These are phyloP conservation scores for Colletotrichum sojae DNA, from an alignment of 2,329 filamentous ascomycete genomes.

Conservation along the genomic window DNA sequence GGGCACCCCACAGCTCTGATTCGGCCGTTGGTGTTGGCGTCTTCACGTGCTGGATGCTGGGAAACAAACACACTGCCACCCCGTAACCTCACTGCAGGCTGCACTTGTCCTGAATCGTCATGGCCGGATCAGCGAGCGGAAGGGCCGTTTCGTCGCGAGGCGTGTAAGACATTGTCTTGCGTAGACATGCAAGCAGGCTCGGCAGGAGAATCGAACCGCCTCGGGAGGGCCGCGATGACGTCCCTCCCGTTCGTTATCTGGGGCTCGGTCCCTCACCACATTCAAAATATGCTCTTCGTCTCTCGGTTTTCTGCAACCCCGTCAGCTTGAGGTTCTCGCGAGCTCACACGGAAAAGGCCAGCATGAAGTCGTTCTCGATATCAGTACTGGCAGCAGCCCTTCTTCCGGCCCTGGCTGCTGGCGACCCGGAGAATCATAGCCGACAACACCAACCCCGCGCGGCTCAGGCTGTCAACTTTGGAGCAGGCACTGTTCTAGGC, in stretches of 20 bases:
- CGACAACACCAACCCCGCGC: conserved; percentile 1
- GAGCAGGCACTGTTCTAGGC: conserved; percentile 71
- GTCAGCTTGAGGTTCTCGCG: not conserved
- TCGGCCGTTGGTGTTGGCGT: conserved; percentile 3
- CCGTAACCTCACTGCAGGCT: not conserved
- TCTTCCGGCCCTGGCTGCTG: conserved; percentile 1
- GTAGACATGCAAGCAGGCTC: not conserved
- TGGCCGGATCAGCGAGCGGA: not conserved
- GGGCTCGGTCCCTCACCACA: not conserved
- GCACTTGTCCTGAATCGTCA: not conserved
- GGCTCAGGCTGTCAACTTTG: conserved; percentile 64
- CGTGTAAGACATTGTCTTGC: conserved; percentile 20
- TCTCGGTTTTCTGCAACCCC: not conserved
- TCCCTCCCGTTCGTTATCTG: not conserved
- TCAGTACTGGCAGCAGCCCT: not conserved
- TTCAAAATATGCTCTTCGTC: not conserved
- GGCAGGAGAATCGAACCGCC: not conserved
- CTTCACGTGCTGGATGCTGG: conserved; percentile 14
- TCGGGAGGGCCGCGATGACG: not conserved
- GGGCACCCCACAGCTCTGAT: not conserved
- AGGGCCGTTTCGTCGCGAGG: not conserved
- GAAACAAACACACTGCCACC: not conserved
- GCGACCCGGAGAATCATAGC: not conserved
- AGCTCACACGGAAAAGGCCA: not conserved
- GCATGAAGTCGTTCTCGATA: conserved; percentile 2